phyloP scores from a whole-genome alignment of 768 basidiomycete genomes.

The Suillus ampliporus region DNA sequence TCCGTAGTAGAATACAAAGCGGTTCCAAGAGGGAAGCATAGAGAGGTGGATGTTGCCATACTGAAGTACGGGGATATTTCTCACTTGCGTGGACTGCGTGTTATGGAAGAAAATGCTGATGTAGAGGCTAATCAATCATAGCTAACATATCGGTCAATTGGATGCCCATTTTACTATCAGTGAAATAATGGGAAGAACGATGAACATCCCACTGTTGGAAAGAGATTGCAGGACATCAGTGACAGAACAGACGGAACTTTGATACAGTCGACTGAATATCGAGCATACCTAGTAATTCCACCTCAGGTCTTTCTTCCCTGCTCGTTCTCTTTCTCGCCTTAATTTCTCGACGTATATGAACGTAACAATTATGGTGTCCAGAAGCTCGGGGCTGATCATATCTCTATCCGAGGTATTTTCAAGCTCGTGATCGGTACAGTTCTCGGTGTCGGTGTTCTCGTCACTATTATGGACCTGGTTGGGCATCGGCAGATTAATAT shows the following conservation, averaged over 20 bases:
- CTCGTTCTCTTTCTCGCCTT: slow-evolving; percentile 13
- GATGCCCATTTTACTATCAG: neutral
- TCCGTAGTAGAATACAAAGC: slow-evolving; percentile 18
- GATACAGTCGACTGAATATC: neutral
- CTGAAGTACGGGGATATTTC: slow-evolving; percentile 58
- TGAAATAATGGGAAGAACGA: neutral
- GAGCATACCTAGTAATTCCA: slow-evolving; percentile 5
- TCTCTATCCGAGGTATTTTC: slow-evolving; percentile 1
- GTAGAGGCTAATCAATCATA: slow-evolving; percentile 19
- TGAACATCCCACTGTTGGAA: neutral
- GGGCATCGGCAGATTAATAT: slow-evolving; percentile 2
- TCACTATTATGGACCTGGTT: neutral
- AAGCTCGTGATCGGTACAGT: slow-evolving; percentile 9
- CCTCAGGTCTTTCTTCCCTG: slow-evolving; percentile 1
- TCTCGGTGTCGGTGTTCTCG: neutral
- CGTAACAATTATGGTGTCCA: slow-evolving; percentile 12
- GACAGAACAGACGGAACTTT: neutral
- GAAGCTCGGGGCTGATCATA: slow-evolving; percentile 3
- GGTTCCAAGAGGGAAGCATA: slow-evolving; percentile 32
- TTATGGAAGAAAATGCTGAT: slow-evolving; percentile 60
- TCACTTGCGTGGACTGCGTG: slow-evolving; percentile 50
- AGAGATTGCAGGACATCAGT: neutral
- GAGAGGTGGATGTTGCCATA: slow-evolving; percentile 42
- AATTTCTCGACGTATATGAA: slow-evolving; percentile 16
- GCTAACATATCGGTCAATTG: neutral